phyloP scores from a whole-genome alignment of 768 basidiomycete species.

The Hypsizygus marmoreus region DNA sequence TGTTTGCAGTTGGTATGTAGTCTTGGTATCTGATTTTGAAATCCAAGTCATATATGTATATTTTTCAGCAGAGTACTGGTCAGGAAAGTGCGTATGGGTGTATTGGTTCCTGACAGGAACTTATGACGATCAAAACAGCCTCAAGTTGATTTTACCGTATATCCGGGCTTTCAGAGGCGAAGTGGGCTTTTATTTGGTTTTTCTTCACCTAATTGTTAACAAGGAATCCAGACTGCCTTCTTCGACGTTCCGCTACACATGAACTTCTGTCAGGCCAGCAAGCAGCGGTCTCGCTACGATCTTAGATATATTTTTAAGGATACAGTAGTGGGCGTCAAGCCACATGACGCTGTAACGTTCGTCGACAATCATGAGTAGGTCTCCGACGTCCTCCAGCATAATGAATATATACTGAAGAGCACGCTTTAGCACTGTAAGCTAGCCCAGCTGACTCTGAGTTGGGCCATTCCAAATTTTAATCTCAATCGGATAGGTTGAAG shows the following conservation, averaged over 20 bases:
- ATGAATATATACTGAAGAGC: background rate
- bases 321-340: constrained; percentile 67
- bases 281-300: constrained; percentile 67
- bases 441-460: background rate
- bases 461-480: background rate
- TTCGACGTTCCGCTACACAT: constrained; percentile 91
- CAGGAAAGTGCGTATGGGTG: constrained; percentile 51
- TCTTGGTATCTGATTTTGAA: background rate
- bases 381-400: background rate
- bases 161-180: constrained; percentile 66
- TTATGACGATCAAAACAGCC: constrained; percentile 29
- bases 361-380: constrained; percentile 90
- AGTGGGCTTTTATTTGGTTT: constrained; percentile 36
- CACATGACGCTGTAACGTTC: constrained; percentile 85
- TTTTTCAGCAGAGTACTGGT: constrained; percentile 81
- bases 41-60: constrained; percentile 5
- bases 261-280: constrained; percentile 80
- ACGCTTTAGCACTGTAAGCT: constrained; percentile 58
- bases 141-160: constrained; percentile 55
- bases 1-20: constrained; percentile 60
- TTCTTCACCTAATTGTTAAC: background rate
- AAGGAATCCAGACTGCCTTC: constrained; percentile 65
- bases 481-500: constrained; percentile 42
- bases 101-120: background rate
- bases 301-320: constrained; percentile 71